Base-by-base conservation (phyloP, 179 eudicot genomes). In the Beta macrorhiza region DNA sequence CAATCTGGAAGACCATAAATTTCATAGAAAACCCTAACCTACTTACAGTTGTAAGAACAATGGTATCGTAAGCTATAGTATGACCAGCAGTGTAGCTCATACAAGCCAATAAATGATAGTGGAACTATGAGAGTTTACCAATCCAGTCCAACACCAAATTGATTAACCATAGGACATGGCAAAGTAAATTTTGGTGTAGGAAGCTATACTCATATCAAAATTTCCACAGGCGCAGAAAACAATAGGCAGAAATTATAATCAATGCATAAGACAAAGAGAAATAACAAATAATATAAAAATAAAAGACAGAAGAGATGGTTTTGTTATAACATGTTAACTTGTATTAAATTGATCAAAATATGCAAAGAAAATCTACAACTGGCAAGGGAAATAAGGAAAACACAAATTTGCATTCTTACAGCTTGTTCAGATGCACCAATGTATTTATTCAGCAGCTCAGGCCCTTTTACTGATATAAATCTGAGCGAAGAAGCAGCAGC, bases 391-490 rank as follows among this genome's bases (percentile, higher is more conserved):
- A 77, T n/a, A 61, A 61, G 70, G 62, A 51, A n/a, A 16, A 53
- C 44, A 76, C 13, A 71, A 70, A 9, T 10, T 20, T 53, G 10
- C 63, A 32, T 72, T 74, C 97, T 93, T 88, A 94, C 98, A 75
- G 99, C 97, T 90, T 95, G 99, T 85, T 95, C 99, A 83, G 99
- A 95, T 84, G 99, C 98, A 88, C 99, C 99, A 86, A 95, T 95
- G 86, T 95, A 95, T 84, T 95, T 95, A 80, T 95, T 95, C 82
- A 95, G 92, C 78, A 95, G 87, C 86, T 95, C 99, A 47, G 99
- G 99, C 59, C 99, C 99, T 87, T 95, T 95, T 69, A 95, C 88
- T 5, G 99, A 92, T 86, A 95, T 92, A 85, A 95, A 95, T 77
- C 99, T 87, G 67, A 95, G 90, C 37, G 98, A 93, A 80, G 96